Percentiles rank a stretch among this genome's conserved stretches.
Evolutionary conservation across 495 filamentous ascomycete genomes (phyloP).

Genomic region (Tuber magnatum): DNA sequence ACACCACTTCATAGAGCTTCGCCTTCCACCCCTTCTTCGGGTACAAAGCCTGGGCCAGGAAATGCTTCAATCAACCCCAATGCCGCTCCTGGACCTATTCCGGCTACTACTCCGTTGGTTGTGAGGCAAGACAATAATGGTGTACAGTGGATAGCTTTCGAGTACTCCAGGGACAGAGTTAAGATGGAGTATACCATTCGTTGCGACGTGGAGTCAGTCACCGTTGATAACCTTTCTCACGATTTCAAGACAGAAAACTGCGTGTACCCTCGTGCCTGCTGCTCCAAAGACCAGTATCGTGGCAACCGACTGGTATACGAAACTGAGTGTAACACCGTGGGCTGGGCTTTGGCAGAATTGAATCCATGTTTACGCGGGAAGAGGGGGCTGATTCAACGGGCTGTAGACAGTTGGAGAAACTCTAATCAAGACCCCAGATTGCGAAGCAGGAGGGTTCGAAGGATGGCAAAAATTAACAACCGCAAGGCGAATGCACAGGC

Average conservation of each 20-base stretch:
- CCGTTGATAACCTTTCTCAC: conserved; percentile 69
- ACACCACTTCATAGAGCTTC: conserved; percentile 45
- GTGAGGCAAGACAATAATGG: conserved; percentile 93
- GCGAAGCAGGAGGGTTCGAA: conserved; percentile 79
- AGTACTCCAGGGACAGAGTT: conserved; percentile 93
- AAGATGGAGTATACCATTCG: conserved; percentile 99
- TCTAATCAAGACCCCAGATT: conserved; percentile 93
- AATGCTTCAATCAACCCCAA: conserved; percentile 64
- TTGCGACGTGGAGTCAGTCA: conserved; percentile 94
- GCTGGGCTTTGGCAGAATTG: conserved; percentile 89
- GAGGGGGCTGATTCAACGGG: conserved; percentile 88
- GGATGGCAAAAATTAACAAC: conserved; percentile 90
- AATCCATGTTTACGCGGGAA: conserved; percentile 88
- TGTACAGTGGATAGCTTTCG: conserved; percentile 98
- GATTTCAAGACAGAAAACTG: conserved; percentile 98
- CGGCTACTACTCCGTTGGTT: conserved; percentile 91
- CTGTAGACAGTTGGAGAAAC: conserved; percentile 97
- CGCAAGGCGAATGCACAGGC: conserved; percentile 57
- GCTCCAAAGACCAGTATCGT: conserved; percentile 87
- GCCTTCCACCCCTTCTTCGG: conserved; percentile 41
- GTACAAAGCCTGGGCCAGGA: conserved; percentile 48
- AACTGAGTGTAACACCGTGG: conserved; percentile 96
- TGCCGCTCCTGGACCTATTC: conserved; percentile 94
- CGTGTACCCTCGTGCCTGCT: conserved; percentile 93
- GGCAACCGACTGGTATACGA: conserved; percentile 94